Evolutionary conservation across 768 basidiomycete genomes (phyloP), one percentile per base, ranked within the genome.

Genomic region (Galerina marginata): DNA sequence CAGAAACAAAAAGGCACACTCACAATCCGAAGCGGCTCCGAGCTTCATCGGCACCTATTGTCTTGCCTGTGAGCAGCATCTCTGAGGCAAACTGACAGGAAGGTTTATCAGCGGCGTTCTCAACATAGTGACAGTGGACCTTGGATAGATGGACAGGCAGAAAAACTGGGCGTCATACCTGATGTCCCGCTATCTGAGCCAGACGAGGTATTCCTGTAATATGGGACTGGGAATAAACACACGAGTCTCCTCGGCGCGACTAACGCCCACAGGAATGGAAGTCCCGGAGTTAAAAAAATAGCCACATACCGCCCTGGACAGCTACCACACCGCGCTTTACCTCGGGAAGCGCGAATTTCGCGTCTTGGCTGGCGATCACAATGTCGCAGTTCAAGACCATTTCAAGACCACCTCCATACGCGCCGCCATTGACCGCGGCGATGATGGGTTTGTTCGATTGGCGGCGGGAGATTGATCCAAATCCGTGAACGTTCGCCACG

Each of bases 241-340:
- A 49, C 47, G 12, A 49, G 20, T 23, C 16, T 45, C 54, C 47
- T 57, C 56, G 56, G 56, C 56, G 56, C 40, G 49, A 49, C 36
- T 23, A 1, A 5, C 37, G 33, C 29, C 26, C 48, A 50, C 23
- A 38, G 43, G 14, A 40, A 54, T 14, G 40, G 38, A 16, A 42
- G 29, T 49, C 29, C 37, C 33, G 47, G 53, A 51, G 33, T 45
- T 16, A 14, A 29, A 45, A 53, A 46, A 42, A 39, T 9, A 40
- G 23, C 15, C 14, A 76, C 81, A 54, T 61, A 87, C 90, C 90
- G 67, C 92, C 92, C 67, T 88, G 86, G 11, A 82, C 74, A 11
- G 90, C 91, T 33, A 90, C 67, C 7, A 92, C 91, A 0, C 93
- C 92, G 29, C 89, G 81, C 71, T 86, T 89, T 4, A 92, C 92